Conservation (phyloP, 495 filamentous ascomycete genomes). For the Penicillium malachiteum region DNA sequence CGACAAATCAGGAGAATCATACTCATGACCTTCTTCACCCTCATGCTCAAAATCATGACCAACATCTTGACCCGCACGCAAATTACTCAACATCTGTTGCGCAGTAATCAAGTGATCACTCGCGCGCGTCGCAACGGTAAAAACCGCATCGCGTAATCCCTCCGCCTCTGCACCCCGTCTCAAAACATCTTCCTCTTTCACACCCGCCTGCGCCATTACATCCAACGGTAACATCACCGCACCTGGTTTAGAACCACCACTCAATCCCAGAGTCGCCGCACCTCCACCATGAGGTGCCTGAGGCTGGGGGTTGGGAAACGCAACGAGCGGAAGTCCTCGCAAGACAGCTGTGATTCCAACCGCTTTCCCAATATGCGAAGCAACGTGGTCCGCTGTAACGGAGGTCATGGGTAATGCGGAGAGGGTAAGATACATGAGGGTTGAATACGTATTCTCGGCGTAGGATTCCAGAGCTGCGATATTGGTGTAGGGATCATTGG, state of each 20-base stretch:
- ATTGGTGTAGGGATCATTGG: constrained; percentile 75
- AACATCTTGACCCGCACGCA: constrained; percentile 67
- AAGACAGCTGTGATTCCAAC: constrained; percentile 82
- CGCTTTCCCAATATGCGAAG: constrained; percentile 92
- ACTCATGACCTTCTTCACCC: constrained; percentile 72
- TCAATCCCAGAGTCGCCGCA: constrained; percentile 13
- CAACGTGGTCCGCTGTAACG: constrained; percentile 86
- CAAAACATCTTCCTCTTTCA: constrained; percentile 87
- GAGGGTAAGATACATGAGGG: constrained; percentile 85
- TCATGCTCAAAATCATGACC: constrained; percentile 87
- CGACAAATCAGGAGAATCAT: constrained; percentile 31
- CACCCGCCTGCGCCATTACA: constrained; percentile 75
- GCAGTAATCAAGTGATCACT: constrained; percentile 95
- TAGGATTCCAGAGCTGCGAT: constrained; percentile 78
- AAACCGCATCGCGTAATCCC: constrained; percentile 85
- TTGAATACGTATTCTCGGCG: constrained; percentile 90
- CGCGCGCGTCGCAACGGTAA: constrained; percentile 85
- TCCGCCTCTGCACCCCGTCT: constrained; percentile 71
- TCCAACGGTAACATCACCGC: constrained; percentile 80
- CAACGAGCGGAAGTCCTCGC: constrained; percentile 79
- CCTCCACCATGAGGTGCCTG: constrained; percentile 47
- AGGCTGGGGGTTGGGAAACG: constrained; percentile 67
- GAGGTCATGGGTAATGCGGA: constrained; percentile 72
- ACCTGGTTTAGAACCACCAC: constrained; percentile 52
- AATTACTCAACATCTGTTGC: constrained; percentile 80